phyloP scores from a whole-genome alignment of 2,329 filamentous ascomycete genomes.

The Arthrobotrys musiformis region DNA sequence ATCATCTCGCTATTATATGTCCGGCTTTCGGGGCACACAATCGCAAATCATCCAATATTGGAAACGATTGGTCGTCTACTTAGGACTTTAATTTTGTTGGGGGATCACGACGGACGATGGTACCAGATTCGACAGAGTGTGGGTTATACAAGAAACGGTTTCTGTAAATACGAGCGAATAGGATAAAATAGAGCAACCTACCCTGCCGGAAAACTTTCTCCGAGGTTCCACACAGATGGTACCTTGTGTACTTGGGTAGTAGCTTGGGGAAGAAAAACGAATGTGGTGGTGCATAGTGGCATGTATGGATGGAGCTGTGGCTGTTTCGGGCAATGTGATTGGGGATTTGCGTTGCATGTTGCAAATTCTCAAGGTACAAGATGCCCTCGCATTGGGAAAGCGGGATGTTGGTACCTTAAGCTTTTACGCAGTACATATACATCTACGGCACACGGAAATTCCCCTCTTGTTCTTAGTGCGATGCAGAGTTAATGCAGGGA shows the following conservation, averaged over 20 bases:
- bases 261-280: background rate
- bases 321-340: constrained; percentile 33
- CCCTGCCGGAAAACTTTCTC: background rate
- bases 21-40: constrained; percentile 21
- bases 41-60: background rate
- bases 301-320: constrained; percentile 5
- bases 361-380: constrained; percentile 32
- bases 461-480: constrained; percentile 4
- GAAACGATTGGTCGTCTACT: background rate
- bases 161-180: background rate
- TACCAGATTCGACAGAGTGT: constrained; percentile 20
- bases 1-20: constrained; percentile 1
- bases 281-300: no score
- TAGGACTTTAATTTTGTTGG: background rate
- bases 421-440: constrained; percentile 22
- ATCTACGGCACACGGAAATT: constrained; percentile 49
- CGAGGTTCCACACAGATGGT: background rate
- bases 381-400: constrained; percentile 3
- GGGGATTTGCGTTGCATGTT: constrained; percentile 47
- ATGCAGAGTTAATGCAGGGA: constrained; percentile 35
- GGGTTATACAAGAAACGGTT: constrained; percentile 21
- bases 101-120: background rate
- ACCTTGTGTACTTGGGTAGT: background rate
- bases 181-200: background rate
- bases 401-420: constrained; percentile 36